A percentile compares a stretch with the other conserved stretches of the same genome.
Conservation (phyloP, 2,329 filamentous ascomycete genomes). For the Zasmidium cellare region DNA sequence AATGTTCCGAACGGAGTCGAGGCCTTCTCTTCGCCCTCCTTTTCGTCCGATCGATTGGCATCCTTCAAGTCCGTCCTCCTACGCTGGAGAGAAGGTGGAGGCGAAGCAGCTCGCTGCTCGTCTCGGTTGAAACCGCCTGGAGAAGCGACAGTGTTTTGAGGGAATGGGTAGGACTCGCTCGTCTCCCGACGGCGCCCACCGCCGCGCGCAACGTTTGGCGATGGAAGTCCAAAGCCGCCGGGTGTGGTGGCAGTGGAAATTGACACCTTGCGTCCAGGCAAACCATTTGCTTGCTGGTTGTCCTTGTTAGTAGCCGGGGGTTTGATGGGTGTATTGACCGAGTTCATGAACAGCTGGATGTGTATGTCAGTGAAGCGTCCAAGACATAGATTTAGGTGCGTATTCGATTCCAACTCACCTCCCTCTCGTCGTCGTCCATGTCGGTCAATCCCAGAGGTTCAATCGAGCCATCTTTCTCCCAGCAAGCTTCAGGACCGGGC, state of each 20-base stretch:
- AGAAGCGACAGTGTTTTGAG: constrained; percentile 55
- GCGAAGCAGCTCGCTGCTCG: constrained; percentile 61
- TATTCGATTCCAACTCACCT: constrained; percentile 45
- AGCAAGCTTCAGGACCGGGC: constrained; percentile 87
- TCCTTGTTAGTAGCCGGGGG: constrained; percentile 71
- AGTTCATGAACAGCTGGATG: constrained; percentile 71
- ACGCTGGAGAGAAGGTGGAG: constrained; percentile 60
- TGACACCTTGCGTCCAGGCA: constrained; percentile 77
- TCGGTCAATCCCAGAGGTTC: constrained; percentile 72
- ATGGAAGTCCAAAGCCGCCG: constrained; percentile 67
- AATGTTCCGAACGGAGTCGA: constrained; percentile 52
- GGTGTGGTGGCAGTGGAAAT: constrained; percentile 67
- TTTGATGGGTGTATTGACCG: constrained; percentile 93
- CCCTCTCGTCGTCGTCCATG: constrained; percentile 68
- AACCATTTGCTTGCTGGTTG: constrained; percentile 54
- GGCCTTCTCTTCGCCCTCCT: constrained; percentile 39
- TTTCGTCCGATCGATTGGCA: constrained; percentile 31
- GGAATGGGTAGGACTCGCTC: constrained; percentile 65
- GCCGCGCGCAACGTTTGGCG: constrained; percentile 72
- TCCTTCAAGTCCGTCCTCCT: constrained; percentile 64
- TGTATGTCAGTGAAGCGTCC: neutral
- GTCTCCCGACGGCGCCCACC: constrained; percentile 78
- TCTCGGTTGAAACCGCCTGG: constrained; percentile 61
- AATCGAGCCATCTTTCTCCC: constrained; percentile 72
- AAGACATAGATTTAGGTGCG: neutral